These are phyloP conservation scores for Russula ochroleuca DNA, from an alignment of 768 basidiomycete genomes.

Conservation along the genomic window DNA sequence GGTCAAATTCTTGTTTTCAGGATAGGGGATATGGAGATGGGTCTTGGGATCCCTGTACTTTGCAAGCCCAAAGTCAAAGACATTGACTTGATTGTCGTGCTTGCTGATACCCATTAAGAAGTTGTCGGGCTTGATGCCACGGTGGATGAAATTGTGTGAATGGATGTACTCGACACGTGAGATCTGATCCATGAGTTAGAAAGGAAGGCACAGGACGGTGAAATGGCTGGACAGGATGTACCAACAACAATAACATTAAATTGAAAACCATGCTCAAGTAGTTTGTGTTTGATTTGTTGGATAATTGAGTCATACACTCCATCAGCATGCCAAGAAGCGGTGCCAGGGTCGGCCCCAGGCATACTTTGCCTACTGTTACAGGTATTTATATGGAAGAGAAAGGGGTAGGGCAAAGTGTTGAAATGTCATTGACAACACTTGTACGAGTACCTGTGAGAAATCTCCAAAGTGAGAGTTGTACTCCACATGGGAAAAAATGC, in stretches of 20 bases:
- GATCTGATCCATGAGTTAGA: conserved; percentile 50
- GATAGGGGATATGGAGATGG: conserved; percentile 98
- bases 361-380: too few relatives aligned
- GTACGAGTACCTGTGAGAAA: too few relatives aligned
- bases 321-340: too few relatives aligned
- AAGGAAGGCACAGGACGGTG: too few relatives aligned
- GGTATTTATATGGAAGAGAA: too few relatives aligned
- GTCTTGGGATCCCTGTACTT: conserved; percentile 99
- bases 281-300: conserved; percentile 97
- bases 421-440: too few relatives aligned
- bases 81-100: conserved; percentile 99
- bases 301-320: conserved; percentile 97
- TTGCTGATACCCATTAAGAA: conserved; percentile 99
- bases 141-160: conserved; percentile 96
- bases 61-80: conserved; percentile 96
- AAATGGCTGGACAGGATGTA: conserved; percentile 47
- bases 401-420: too few relatives aligned
- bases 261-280: conserved; percentile 97
- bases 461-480: too few relatives aligned
- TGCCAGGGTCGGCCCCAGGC: too few relatives aligned
- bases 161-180: conserved; percentile 99
- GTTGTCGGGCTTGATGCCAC: conserved; percentile 99
- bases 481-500: too few relatives aligned
- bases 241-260: conserved; percentile 98
- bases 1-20: conserved; percentile 99